Base-by-base conservation (phyloP, 2,329 filamentous ascomycete genomes). In the Tolypocladium ovalisporum region DNA sequence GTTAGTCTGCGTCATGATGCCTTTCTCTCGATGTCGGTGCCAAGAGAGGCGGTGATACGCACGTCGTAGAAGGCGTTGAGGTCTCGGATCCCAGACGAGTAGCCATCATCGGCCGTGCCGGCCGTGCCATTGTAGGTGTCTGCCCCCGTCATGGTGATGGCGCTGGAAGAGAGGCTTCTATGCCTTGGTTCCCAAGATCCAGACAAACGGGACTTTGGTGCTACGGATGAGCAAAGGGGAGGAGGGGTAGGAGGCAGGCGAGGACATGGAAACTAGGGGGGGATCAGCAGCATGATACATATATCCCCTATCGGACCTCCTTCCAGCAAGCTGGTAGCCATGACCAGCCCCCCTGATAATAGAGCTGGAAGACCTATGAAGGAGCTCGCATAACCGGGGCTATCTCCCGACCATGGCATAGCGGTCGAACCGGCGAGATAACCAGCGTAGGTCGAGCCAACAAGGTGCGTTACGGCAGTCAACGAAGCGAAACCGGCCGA, bases 61-160 rank as follows among this genome's bases (percentile, higher is more conserved):
- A 89, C 87, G 71, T 90, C 82, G 75, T 96, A 96, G 73, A 84
- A 95, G 65, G 92, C 76, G 73, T 96, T 96, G 63, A 96, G 80
- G 72, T 96, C 83, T 79, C 74, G 85, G 75, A 75, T 71, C 13
- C 64, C 68, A 56, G 71, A 67, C 55, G 79, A 79, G 69, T 79
- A 78, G 58, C 81, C 81, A 61, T 74, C 71, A 67, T 81, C 73
- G 66, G 80, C 79, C 62, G 67, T 66, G 58, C 72, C 79, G 35
- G 65, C 65, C 56, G 76, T 79, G 67, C 80, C 81, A 66, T 79
- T 79, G 71, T 82, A 84, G 47, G 44, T 4, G 7, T 66, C 63
- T 58, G 67, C 67, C 52, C 71, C 58, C 65, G 40, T 24, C 40
- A 71, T 70, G 59, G 39, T 64, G 55, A 37, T 52, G 35, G 55